Percentiles rank a stretch among this genome's conserved stretches.
Evolutionary conservation across 2,329 filamentous ascomycete genomes (phyloP).

Genomic region (Botrytis fragariae): DNA sequence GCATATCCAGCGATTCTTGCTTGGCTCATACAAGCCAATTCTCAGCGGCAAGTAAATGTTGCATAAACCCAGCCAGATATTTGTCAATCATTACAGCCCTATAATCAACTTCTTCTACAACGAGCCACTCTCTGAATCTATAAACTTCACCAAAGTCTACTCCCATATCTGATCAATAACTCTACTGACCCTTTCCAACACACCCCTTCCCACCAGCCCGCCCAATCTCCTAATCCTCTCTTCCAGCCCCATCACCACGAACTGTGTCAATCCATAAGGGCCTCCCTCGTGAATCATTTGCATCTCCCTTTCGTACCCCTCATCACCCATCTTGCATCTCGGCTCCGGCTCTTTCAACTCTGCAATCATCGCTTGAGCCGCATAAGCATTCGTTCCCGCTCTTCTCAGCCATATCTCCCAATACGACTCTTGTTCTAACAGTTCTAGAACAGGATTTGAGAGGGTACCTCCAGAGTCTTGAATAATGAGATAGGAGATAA

Average conservation of each 20-base stretch:
- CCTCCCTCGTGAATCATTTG: background rate
- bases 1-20: background rate
- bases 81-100: background rate
- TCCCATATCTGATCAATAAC: constrained; percentile 47
- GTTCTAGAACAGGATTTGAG: constrained; percentile 14
- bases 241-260: constrained; percentile 54
- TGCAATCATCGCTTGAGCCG: constrained; percentile 62
- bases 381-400: constrained; percentile 68
- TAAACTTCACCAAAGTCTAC: background rate
- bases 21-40: background rate
- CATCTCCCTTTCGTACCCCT: constrained; percentile 21
- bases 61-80: background rate
- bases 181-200: constrained; percentile 52
- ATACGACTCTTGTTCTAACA: constrained; percentile 57
- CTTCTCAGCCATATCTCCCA: constrained; percentile 68
- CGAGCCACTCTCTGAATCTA: background rate
- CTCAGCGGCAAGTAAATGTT: background rate
- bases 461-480: constrained; percentile 33
- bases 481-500: constrained; percentile 53
- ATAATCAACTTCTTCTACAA: background rate
- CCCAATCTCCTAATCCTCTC: constrained; percentile 52
- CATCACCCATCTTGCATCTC: constrained; percentile 21
- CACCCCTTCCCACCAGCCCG: constrained; percentile 49
- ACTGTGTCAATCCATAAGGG: constrained; percentile 49
- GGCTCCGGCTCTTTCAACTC: constrained; percentile 42